A percentile compares a stretch with the other conserved stretches of the same genome.
phyloP scores from a whole-genome alignment of 1,284 basidiomycete genomes.

The Cryptococcus sp. region DNA sequence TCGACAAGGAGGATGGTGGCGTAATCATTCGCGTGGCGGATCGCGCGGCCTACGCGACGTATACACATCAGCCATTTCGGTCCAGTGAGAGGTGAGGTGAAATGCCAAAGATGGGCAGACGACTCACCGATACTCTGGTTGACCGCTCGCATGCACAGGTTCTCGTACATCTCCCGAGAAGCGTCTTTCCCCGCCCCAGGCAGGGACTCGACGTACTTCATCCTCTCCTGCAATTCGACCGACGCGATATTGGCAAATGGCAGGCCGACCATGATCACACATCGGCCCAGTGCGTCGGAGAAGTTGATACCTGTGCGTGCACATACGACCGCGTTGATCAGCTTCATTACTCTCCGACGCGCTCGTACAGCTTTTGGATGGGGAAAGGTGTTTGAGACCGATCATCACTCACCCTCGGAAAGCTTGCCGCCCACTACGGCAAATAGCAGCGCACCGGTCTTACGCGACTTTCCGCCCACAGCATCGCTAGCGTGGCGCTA shows the following conservation, averaged over 20 bases:
- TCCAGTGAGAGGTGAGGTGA: not conserved
- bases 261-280: constrained; percentile 85
- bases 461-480: constrained; percentile 18
- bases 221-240: constrained; percentile 83
- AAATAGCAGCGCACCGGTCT: constrained; percentile 72
- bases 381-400: too few relatives aligned
- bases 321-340: not conserved
- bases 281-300: constrained; percentile 81
- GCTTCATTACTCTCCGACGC: not conserved
- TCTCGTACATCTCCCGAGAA: constrained; percentile 81
- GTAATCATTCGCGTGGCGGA: constrained; percentile 84
- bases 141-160: constrained; percentile 93
- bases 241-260: constrained; percentile 93
- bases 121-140: constrained; percentile 90
- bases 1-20: constrained; percentile 80
- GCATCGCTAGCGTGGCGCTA: constrained; percentile 15
- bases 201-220: constrained; percentile 70
- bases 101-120: not conserved
- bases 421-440: constrained; percentile 97
- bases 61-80: not conserved
- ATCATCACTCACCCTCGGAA: constrained; percentile 67
- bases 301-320: constrained; percentile 74
- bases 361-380: not conserved
- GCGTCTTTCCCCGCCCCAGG: constrained; percentile 65
- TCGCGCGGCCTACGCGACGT: constrained; percentile 71